phyloP scores from a whole-genome alignment of 2,329 filamentous ascomycete genomes.

The Colletotrichum tropicale region DNA sequence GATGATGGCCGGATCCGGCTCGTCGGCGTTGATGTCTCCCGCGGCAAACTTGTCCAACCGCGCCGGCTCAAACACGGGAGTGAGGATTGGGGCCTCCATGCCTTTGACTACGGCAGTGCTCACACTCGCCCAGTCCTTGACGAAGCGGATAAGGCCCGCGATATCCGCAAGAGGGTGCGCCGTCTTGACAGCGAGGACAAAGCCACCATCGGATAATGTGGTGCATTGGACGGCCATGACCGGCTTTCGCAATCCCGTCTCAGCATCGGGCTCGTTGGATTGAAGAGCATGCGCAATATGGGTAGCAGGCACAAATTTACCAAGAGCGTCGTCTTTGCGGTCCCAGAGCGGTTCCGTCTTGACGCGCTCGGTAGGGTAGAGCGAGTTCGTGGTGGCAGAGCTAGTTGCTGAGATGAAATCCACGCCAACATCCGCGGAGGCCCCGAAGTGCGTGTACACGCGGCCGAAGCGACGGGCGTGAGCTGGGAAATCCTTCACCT shows the following conservation, averaged over 20 bases:
- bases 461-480: neutral
- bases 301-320: neutral
- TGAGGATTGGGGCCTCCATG: neutral
- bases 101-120: constrained; percentile 23
- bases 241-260: constrained; percentile 11
- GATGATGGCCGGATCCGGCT: neutral
- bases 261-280: neutral
- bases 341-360: neutral
- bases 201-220: constrained; percentile 41
- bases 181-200: constrained; percentile 41
- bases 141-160: constrained; percentile 43
- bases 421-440: neutral
- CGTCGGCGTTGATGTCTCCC: neutral
- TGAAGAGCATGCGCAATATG: neutral
- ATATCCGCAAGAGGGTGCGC: constrained; percentile 50
- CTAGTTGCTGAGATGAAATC: neutral
- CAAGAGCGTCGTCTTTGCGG: neutral
- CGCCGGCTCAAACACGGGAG: constrained; percentile 10
- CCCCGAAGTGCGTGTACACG: neutral
- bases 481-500: neutral
- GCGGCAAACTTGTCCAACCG: constrained; percentile 17
- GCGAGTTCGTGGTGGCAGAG: neutral
- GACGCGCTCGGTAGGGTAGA: neutral
- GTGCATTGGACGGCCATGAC: constrained; percentile 41
- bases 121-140: constrained; percentile 42